Percentiles rank a stretch among this genome's conserved stretches.
Evolutionary conservation across 441 rosid species (phyloP).

Genomic region (Syzygium syzygioides): DNA sequence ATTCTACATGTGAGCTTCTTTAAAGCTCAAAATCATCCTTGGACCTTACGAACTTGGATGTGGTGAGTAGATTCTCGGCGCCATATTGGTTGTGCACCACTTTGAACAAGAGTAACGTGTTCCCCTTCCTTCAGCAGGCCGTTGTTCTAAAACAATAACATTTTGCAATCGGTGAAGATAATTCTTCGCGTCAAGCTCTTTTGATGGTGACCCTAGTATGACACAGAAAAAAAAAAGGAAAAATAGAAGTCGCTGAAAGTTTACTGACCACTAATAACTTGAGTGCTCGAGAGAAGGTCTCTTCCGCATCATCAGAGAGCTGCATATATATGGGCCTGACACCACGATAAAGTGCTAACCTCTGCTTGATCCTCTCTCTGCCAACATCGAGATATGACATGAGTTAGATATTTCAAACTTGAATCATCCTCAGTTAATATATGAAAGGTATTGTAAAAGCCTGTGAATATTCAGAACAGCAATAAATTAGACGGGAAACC

Average conservation of each 20-base stretch:
- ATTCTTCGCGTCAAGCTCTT: neutral
- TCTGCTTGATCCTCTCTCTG: constrained; percentile 88
- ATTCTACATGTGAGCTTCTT: neutral
- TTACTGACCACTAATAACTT: constrained; percentile 51
- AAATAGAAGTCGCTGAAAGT: neutral
- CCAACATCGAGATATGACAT: neutral
- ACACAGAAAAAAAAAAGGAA: neutral
- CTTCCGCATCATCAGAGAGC: constrained; percentile 85
- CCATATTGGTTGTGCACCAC: constrained; percentile 95
- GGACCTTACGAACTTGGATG: constrained; percentile 83
- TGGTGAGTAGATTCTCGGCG: constrained; percentile 87
- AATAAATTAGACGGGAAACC: neutral
- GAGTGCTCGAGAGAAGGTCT: constrained; percentile 74
- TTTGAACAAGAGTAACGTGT: constrained; percentile 78
- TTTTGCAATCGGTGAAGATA: neutral
- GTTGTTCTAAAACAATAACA: constrained; percentile 39
- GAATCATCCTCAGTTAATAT: neutral
- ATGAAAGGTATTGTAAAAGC: neutral
- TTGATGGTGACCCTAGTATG: neutral
- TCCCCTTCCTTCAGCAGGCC: constrained; percentile 60
- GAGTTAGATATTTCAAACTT: neutral
- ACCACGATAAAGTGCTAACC: constrained; percentile 82
- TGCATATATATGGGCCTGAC: constrained; percentile 79
- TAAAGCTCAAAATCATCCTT: constrained; percentile 32
- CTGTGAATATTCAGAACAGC: neutral